Conservation (phyloP, 345 rosid genomes). For the Hevea brasiliensis region DNA sequence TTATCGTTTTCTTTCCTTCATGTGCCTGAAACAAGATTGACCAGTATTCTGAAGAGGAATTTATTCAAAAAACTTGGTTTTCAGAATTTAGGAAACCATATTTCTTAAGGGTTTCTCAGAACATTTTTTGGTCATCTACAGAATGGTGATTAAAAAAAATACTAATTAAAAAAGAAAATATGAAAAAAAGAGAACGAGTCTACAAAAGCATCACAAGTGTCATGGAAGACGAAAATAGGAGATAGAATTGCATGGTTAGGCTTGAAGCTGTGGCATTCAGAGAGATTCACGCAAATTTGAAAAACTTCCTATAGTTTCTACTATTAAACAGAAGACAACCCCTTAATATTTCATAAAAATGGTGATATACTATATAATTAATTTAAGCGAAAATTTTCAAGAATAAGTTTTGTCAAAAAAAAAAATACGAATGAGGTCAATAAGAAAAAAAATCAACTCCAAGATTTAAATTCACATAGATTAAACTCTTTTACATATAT, state of each 20-base stretch:
- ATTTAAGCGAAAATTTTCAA: too few species aligned
- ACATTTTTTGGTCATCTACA: background rate
- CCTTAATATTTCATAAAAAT: too few species aligned
- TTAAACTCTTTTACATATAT: too few species aligned
- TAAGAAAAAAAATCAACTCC: too few species aligned
- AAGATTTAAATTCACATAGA: too few species aligned
- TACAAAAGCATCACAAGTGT: conserved; percentile 9
- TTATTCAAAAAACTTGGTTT: background rate
- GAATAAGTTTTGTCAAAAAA: too few species aligned
- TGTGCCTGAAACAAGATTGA: background rate
- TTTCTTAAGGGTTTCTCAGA: background rate
- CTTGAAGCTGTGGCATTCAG: background rate
- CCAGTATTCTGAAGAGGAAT: background rate
- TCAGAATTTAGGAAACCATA: conserved; percentile 1
- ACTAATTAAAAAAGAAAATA: background rate
- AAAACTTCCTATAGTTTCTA: background rate
- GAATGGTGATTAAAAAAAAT: background rate
- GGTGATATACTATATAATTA: too few species aligned
- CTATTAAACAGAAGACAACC: background rate
- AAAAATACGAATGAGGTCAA: too few species aligned
- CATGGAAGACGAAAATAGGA: conserved; percentile 17
- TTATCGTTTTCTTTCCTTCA: background rate
- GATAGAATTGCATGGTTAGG: conserved; percentile 13
- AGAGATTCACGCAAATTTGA: conserved; percentile 2
- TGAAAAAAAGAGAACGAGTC: background rate